Evolutionary conservation across 2,329 filamentous ascomycete genomes (phyloP), one percentile per base, ranked within the genome.

Genomic region (Colletotrichum neosansevieriae): DNA sequence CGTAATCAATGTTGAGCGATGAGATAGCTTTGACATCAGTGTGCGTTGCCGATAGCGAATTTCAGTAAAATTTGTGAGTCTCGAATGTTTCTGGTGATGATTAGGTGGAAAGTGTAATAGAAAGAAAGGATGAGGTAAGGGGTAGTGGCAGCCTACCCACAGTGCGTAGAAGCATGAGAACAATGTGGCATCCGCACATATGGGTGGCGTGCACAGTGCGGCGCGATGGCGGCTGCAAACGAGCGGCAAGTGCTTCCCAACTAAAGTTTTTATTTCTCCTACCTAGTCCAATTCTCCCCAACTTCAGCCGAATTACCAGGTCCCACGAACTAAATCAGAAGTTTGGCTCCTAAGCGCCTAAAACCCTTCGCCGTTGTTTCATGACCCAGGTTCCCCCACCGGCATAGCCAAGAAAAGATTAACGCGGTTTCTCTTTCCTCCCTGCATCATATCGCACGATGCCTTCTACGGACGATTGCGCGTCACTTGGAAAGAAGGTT

Each of bases 261-360:
- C 58, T 12, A 19, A 42, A 45, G 29, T 13, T 54, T 54, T n/a
- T 47, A 62, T 47, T 40, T 34, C 6, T 47, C 24, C 29, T 40
- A 4, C 24, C 29, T 40, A 4, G 17, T 57, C 53, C 21, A 19
- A 49, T 7, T 34, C 21, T 38, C 38, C 19, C 47, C 51, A 53
- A 64, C 45, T 65, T 65, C 53, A 36, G 50, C 54, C 53, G 65
- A 65, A 65, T 68, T 64, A 59, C 50, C 51, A 49, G 19, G 38
- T 11, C 56, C 56, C 50, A 50, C 56, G 36, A 69, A 60, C 60
- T 69, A 50, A 56, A 44, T 38, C 40, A 56, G 66, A 56, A 60
- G 44, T 50, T 45, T 65, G 42, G 62, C 66, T 50, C 42, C 49
- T 62, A 9, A 45, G 49, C 56, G 56, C 49, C 19, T 44, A 69